These are phyloP conservation scores for Oryza glaberrima DNA, from an alignment of 176 grass and related monocot species.

Conservation along the genomic window DNA sequence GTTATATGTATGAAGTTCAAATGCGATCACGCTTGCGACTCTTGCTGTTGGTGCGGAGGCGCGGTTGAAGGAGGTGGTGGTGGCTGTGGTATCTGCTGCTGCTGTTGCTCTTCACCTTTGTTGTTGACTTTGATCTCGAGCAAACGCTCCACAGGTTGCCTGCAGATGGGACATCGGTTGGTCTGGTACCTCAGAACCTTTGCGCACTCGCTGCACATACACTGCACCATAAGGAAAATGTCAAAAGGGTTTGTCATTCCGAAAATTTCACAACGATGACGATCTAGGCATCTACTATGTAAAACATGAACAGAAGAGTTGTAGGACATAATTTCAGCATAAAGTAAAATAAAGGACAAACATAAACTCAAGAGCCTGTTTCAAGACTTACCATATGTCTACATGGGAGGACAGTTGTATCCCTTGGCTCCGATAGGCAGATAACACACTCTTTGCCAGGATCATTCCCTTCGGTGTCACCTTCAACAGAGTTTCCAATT, in stretches of 20 bases:
- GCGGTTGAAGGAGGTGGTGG: background rate
- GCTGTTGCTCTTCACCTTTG: slow-evolving; percentile 42
- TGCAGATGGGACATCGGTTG: slow-evolving; percentile 67
- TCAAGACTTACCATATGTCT: slow-evolving; percentile 63
- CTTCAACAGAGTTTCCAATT: slow-evolving; percentile 66
- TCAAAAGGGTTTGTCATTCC: background rate
- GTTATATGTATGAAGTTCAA: slow-evolving; percentile 17
- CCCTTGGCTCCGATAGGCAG: slow-evolving; percentile 64
- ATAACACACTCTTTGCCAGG: slow-evolving; percentile 74
- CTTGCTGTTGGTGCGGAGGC: slow-evolving; percentile 2
- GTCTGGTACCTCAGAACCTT: slow-evolving; percentile 69
- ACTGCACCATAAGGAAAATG: slow-evolving; percentile 47
- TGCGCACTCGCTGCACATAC: slow-evolving; percentile 69
- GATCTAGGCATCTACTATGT: background rate
- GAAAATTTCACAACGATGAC: background rate
- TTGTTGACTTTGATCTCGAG: slow-evolving; percentile 67
- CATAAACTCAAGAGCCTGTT: background rate
- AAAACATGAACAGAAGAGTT: background rate
- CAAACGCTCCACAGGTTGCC: slow-evolving; percentile 65
- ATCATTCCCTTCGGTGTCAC: slow-evolving; percentile 57
- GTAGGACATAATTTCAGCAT: background rate
- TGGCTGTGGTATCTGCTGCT: background rate
- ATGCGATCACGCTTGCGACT: slow-evolving; percentile 6
- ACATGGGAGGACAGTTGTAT: slow-evolving; percentile 72
- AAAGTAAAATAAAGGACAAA: background rate